These are phyloP conservation scores for Moesziomyces globuligerus DNA, from an alignment of 1,284 basidiomycete species.

Conservation along the genomic window DNA sequence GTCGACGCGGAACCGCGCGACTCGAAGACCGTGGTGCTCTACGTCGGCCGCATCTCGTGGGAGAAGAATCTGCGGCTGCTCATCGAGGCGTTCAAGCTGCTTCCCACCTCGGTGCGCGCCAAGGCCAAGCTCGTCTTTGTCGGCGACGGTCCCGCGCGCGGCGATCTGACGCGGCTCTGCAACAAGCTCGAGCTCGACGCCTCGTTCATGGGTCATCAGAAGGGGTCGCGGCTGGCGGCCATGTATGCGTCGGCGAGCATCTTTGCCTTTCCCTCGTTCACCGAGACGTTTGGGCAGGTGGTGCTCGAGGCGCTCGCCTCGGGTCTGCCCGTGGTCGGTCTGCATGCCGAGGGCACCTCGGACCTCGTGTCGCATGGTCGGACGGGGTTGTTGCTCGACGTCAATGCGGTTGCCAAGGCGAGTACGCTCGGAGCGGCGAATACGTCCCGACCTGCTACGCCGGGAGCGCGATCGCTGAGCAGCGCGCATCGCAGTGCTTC, in stretches of 20 bases:
- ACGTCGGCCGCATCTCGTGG: conserved; percentile 70
- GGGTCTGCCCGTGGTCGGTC: conserved; percentile 72
- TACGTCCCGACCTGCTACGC: conserved; percentile 14
- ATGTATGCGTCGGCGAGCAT: conserved; percentile 72
- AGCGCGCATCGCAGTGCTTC: not conserved
- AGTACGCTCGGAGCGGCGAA: conserved; percentile 5
- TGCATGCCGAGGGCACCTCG: conserved; percentile 73
- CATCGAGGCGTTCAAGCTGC: conserved; percentile 70
- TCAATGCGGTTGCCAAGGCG: conserved; percentile 43
- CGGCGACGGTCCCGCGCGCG: conserved; percentile 72
- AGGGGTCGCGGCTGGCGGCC: conserved; percentile 63
- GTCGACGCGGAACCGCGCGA: conserved; percentile 30
- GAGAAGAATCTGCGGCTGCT: conserved; percentile 74
- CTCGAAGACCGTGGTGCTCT: conserved; percentile 67
- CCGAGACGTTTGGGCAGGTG: conserved; percentile 73
- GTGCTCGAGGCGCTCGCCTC: conserved; percentile 72
- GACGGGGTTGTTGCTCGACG: conserved; percentile 69
- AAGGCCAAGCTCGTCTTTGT: conserved; percentile 72
- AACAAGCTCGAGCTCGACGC: conserved; percentile 69
- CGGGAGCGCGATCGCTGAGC: conserved; percentile 7
- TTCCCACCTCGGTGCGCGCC: conserved; percentile 57
- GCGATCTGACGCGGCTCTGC: conserved; percentile 70
- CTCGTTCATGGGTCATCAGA: conserved; percentile 71
- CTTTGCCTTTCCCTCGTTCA: conserved; percentile 72
- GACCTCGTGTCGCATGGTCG: conserved; percentile 71